Evolutionary conservation across 148 eudicot genomes (phyloP), one percentile per base, ranked within the genome.

Genomic region (Persicaria maculosa): DNA sequence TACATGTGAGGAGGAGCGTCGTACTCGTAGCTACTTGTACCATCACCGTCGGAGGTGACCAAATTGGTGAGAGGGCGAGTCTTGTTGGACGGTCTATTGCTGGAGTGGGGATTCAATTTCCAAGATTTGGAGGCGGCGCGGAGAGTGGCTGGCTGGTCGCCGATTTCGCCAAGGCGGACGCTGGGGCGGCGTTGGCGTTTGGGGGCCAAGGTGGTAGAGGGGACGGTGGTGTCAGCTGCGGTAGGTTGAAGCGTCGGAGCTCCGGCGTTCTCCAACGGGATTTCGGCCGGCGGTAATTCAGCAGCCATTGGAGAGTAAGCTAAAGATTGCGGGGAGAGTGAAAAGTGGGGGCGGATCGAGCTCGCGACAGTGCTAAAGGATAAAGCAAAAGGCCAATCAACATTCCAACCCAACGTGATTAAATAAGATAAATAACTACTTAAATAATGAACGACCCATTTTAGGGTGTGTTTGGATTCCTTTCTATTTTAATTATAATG

Each of bases 111-210:
- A 9, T 14, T 65, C 17, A 43, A 43, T 36, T 65, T 65, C 46
- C 45, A 65, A 19, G 70, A 65, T 65, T 65, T 65, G 47, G 70
- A 19, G 47, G 70, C 70, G 70, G 68, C 44, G 68, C 68, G 68
- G 7, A 62, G 16, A 11, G 68, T 62, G 16, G 77, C 65, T 43
- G 82, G 80, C 72, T 79, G 80, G 69, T 79, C 80, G 3, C 85
- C 85, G 67, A 83, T 72, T 11, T 83, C 81, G 52, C 83, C 83
- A 0, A 83, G 53, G 45, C 83, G 80, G 11, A 80, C 85, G 52
- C 76, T 80, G 47, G 80, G 85, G 3, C 76, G 84, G 12, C 79
- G 83, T 12, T 80, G 82, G 19, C 80, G 79, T 47, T 81, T 79
- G 0, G 77, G 71, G 62, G 74, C 70, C 70, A 65, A 65, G 70